These are phyloP conservation scores for Voacanga thouarsii DNA, from an alignment of 257 asterid species.

Conservation along the genomic window DNA sequence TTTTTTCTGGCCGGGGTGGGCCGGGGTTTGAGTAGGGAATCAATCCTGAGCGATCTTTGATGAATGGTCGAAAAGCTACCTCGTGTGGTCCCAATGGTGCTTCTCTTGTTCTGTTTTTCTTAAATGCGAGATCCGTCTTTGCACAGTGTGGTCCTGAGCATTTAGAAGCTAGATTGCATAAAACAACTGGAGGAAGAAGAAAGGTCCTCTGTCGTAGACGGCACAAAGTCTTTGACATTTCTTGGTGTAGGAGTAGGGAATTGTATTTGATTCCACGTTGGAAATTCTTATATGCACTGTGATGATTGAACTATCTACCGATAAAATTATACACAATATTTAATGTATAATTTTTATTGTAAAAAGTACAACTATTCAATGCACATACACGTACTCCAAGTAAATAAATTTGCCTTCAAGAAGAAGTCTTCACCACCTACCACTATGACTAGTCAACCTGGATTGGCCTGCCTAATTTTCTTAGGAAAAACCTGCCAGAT, in stretches of 20 bases:
- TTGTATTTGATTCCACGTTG: neutral
- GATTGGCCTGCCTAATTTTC: neutral
- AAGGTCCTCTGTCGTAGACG: neutral
- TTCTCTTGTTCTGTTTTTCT: neutral
- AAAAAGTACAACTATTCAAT: no score
- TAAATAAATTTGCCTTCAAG: no score
- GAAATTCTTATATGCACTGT: no score
- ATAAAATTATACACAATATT: no score
- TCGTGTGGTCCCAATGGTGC: neutral
- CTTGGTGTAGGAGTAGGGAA: neutral
- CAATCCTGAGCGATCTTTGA: neutral
- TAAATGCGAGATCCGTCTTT: neutral
- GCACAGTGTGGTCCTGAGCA: neutral
- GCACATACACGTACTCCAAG: no score
- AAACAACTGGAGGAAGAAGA: no score
- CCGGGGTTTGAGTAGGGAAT: no score
- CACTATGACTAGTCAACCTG: neutral
- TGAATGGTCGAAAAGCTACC: neutral
- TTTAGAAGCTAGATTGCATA: neutral
- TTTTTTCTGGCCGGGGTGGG: no score
- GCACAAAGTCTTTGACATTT: neutral
- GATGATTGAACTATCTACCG: no score
- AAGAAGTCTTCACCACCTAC: neutral
- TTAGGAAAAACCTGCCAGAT: neutral
- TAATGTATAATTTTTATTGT: no score